Evolutionary conservation across 2,329 filamentous ascomycete genomes (phyloP), one percentile per base, ranked within the genome.

Genomic region (Chrysosporium queenslandicum): DNA sequence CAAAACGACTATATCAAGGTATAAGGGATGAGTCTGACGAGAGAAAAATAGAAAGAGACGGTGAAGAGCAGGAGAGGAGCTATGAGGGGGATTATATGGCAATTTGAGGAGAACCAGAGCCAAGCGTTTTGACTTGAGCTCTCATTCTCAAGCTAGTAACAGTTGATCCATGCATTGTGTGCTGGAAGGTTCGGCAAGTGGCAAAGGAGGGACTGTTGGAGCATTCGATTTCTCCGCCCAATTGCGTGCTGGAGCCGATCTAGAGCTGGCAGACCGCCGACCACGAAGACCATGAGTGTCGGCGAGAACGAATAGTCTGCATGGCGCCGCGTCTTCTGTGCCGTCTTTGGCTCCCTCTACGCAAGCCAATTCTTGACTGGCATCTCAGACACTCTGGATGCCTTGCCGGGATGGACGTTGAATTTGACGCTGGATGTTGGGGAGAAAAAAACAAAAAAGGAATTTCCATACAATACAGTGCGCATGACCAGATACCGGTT

Each of bases 141-240:
- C 36, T 18, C 32, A 40, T 18, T 41, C 23, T 11, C 39, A 25
- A 30, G 36, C 46, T 49, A 49, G 46, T 49, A 40, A 49, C 36
- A 41, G 46, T 30, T 30, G 34, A 49, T 49, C 46, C 46, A 49
- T 41, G 46, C 23, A 39, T 14, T 41, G 8, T 30, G 21, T 12
- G 20, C 29, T 40, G 46, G 34, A 49, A 41, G 21, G n/a, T 48
- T 48, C 46, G 46, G 30, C 46, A 37, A 39, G 32, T 39, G 30
- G 46, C 32, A 29, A 49, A 30, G 46, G 46, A 12, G 3, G 32
- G 45, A 36, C 20, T 4, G 45, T 25, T 30, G 46, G 16, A 40
- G 46, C 46, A 40, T 21, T 49, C 16, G 46, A 49, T 49, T 40
- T 40, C 46, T 49, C 46, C 34, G 46, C 46, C 16, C n/a, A 40